Percentiles rank a stretch among this genome's conserved stretches.
Evolutionary conservation across 345 rosid genomes (phyloP).

Genomic region (Boechera retrofracta): DNA sequence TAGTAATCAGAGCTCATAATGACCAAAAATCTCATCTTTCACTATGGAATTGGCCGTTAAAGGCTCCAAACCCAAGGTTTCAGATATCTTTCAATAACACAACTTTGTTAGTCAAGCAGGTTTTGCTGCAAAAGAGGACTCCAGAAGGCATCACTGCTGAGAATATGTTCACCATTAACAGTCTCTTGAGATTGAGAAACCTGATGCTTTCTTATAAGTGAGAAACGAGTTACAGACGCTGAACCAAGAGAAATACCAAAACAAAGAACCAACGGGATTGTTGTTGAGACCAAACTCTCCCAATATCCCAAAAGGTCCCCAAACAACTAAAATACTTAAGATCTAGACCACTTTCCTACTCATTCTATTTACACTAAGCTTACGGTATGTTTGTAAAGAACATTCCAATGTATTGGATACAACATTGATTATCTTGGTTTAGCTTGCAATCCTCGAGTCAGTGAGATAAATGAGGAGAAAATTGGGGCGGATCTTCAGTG

Average conservation of each 20-base stretch:
- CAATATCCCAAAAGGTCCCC: background rate
- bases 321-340: slow-evolving; percentile 12
- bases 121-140: slow-evolving; percentile 5
- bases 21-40: background rate
- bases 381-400: background rate
- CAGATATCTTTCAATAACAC: background rate
- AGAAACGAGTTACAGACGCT: slow-evolving; percentile 18
- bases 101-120: background rate
- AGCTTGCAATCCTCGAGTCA: slow-evolving; percentile 7
- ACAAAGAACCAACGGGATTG: slow-evolving; percentile 10
- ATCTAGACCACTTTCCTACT: background rate
- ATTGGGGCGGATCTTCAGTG: slow-evolving; percentile 10
- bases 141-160: background rate
- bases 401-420: slow-evolving; percentile 10
- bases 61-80: background rate
- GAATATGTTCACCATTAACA: slow-evolving; percentile 1
- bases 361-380: slow-evolving; percentile 2
- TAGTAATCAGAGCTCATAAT: slow-evolving; percentile 5
- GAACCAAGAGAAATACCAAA: background rate
- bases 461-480: slow-evolving; percentile 11
- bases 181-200: slow-evolving; percentile 9
- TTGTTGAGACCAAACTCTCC: background rate
- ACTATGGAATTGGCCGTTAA: background rate
- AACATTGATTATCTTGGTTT: slow-evolving; percentile 14
- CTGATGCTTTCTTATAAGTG: slow-evolving; percentile 6